A percentile compares a stretch with the other conserved stretches of the same genome.
Evolutionary conservation across 176 grass and related monocot genomes (phyloP).

Genomic region (Rhipidocladum racemiflorum): DNA sequence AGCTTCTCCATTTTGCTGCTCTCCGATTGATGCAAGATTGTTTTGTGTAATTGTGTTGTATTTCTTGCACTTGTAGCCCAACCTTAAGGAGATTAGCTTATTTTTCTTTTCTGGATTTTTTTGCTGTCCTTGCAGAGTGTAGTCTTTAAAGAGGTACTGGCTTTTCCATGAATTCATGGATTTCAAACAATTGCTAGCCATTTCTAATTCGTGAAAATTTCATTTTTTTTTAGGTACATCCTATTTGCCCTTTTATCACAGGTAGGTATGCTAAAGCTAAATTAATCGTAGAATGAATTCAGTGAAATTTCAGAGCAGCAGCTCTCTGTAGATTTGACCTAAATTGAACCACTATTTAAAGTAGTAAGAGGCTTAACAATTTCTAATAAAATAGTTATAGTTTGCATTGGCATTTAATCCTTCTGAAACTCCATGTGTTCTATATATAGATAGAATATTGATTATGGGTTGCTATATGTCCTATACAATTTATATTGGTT

Average conservation of each 20-base stretch:
- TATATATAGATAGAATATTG: not conserved
- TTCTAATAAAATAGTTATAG: not conserved
- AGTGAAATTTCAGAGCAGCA: not conserved
- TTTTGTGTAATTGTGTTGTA: conserved; percentile 27
- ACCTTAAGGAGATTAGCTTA: conserved; percentile 19
- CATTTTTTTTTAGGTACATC: conserved; percentile 13
- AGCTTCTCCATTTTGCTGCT: not conserved
- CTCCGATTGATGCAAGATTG: not conserved
- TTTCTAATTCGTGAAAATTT: conserved; percentile 22
- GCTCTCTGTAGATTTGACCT: not conserved
- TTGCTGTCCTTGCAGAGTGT: conserved; percentile 98
- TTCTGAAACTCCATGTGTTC: not conserved
- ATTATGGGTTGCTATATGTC: not conserved
- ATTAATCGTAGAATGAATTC: conserved; percentile 13
- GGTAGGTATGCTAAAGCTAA: conserved; percentile 30
- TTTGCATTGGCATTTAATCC: not conserved
- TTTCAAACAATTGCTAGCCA: not conserved
- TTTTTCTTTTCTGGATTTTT: conserved; percentile 26
- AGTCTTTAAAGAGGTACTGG: conserved; percentile 89
- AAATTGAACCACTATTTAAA: not conserved
- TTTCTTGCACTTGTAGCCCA: not conserved
- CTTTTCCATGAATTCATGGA: not conserved
- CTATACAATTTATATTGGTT: no score
- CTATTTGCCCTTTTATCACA: conserved; percentile 69
- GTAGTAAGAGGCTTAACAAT: not conserved